Base-by-base conservation (phyloP, 306 rosid species). In the Vigna angularis region DNA sequence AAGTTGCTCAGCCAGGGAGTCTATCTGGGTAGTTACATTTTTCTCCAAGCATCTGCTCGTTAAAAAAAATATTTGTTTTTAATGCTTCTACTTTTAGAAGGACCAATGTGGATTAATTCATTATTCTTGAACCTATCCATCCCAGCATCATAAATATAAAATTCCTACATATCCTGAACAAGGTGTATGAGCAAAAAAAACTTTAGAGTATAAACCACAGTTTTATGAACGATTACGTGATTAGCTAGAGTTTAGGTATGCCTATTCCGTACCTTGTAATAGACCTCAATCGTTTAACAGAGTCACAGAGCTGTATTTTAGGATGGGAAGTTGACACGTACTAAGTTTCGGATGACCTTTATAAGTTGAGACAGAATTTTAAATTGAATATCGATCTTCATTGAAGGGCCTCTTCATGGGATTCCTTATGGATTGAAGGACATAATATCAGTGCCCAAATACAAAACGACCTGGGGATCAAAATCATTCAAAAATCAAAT, bases 371-470 rank as follows among this genome's bases (percentile, higher is more conserved):
- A 24, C 11, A 49, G 15, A 34, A 36, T 18, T 65, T 57, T 22
- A 44, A 74, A 20, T 15, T 42, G 51, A 62, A 85, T 72, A 2
- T 30, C 57, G 58, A 55, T 32, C 66, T 75, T 36, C 66, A 34
- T 66, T 72, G 64, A 79, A 93, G 98, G 96, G 48, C 93, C 93
- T 66, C 89, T 93, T 52, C 90, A 93, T 77, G 93, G 93, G 67
- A 91, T 93, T 67, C 98, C 93, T 70, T 93, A 91, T 73, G 98
- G 98, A 45, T 79, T 93, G 74, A 93, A 91, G 88, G 96, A 93
- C 81, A 86, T 88, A 86, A 90, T 93, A 75, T 81, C 91, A 2
- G 93, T 90, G 26, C 97, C 98, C n/a, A 45, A 53, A 38, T 91
- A 90, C 85, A 87, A 71, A 88, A 91, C 92, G 22, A 93, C 96